Evolutionary conservation across 805 yeast genomes (phyloP), one percentile per base, ranked within the genome.

Genomic region (Metschnikowia gelsemii): DNA sequence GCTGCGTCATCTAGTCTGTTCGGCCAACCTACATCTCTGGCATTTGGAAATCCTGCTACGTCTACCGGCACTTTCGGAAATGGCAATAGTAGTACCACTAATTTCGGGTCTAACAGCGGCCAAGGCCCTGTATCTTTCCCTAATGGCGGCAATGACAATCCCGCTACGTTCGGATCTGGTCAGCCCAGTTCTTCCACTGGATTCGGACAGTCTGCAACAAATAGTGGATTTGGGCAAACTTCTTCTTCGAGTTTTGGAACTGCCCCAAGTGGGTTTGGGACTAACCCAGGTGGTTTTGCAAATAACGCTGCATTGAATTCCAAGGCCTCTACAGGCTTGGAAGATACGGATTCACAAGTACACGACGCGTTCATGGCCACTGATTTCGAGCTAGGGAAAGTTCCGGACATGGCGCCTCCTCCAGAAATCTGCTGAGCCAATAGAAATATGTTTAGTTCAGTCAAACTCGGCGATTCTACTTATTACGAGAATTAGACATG

Each of bases 361-460:
- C 35, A 66, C 8, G 66, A 62, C 5, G 72, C 73, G 17, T 87
- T 85, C 57, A 56, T 69, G 46, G 67, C 76, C 1, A 50, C 55
- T 0, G 39, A 45, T 4, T 85, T 85, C 49, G 55, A 60, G n/a
- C 52, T 84, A 23, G 91, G 90, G 0, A 61, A 63, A 19, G 78
- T 85, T 2, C 95, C 95, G 0, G 91, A 84, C 44, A 52, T 78
- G 5, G 80, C 88, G 2, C 93, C 95, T 5, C 89, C 93, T 1
- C 29, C 70, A 8, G 68, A 39, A 21, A 32, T 49, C 12, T 50
- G 54, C 38, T 50, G 16, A 42, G 8, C n/a, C n/a, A n/a, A n/a
- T n/a, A n/a, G n/a, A n/a, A n/a, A n/a, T n/a, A n/a, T n/a, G n/a
- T n/a, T n/a, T n/a, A n/a, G n/a, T n/a, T n/a, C n/a, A n/a, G n/a